Evolutionary conservation across 2,329 filamentous ascomycete genomes (phyloP).

Genomic region (Fonsecaea monophora): DNA sequence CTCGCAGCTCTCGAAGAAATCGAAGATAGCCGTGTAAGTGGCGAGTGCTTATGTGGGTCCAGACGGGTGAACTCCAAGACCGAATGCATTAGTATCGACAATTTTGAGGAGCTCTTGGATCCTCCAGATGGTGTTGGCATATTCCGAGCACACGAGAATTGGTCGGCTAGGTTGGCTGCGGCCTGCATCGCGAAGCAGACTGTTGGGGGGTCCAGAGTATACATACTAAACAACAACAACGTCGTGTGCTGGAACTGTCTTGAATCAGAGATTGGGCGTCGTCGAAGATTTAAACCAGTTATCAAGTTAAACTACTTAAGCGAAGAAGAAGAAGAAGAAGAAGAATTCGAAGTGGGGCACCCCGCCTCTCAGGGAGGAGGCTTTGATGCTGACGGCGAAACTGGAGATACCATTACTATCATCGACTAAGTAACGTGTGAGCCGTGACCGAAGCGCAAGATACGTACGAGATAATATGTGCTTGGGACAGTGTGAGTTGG

Average conservation of each 20-base stretch:
- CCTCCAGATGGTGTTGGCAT: slow-evolving; percentile 17
- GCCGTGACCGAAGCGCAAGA: background rate
- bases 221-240: background rate
- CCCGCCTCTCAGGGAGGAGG: background rate
- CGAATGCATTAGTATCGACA: slow-evolving; percentile 25
- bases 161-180: slow-evolving; percentile 30
- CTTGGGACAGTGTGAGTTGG: no score
- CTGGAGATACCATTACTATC: background rate
- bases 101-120: slow-evolving; percentile 34
- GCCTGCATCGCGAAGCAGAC: background rate
- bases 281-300: no score
- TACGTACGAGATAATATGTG: no score
- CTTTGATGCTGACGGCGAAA: background rate
- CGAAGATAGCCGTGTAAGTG: background rate
- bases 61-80: background rate
- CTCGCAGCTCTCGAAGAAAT: background rate
- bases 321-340: background rate
- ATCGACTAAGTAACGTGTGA: background rate
- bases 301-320: no score
- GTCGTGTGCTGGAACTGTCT: background rate
- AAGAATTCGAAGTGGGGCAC: background rate
- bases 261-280: background rate
- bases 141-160: slow-evolving; percentile 32
- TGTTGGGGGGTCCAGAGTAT: background rate
- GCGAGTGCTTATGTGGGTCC: background rate